Evolutionary conservation across 441 rosid genomes (phyloP), one percentile per base, ranked within the genome.

Genomic region (Euphorbia corollata): DNA sequence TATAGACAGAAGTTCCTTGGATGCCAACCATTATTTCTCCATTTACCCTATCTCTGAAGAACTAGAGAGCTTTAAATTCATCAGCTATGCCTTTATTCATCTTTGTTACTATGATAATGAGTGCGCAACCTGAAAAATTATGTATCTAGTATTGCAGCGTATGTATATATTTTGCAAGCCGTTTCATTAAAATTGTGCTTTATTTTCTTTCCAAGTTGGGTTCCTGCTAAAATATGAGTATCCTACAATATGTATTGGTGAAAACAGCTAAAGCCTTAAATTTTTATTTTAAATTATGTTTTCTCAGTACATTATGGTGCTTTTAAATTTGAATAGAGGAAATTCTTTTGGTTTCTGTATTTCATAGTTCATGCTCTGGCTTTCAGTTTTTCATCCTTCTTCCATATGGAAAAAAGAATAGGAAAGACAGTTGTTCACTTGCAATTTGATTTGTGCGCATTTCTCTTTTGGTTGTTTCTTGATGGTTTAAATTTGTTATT

Each of bases 101-200:
- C 54, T 62, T 62, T 61, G 64, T 19, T 62, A 43, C 34, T 43
- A 62, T 38, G 48, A 43, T 13, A 58, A 27, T 58, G 6, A 19
- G 23, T 20, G 61, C 19, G 53, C 11, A 22, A 62, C 9, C 36
- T 6, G 6, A 54, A 27, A 62, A 43, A 22, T 62, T 43, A 22
- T 41, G 16, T 30, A 11, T 23, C 6, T 43, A 62, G 54, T 20
- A 22, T 22, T 47, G 39, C 20, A 23, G 23, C 23, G 23, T 51
- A 55, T 55, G 59, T 15, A 55, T 23, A 2, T 10, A 22, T 22
- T 55, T 55, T 55, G 59, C 59, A 22, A 0, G 12, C 16, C 22
- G 30, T 20, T 55, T 55, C 16, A 55, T 55, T 55, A 24, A 22
- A 19, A 51, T 6, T 51, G 56, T 55, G 32, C 32, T 22, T 55